These are phyloP conservation scores for Kwoniella heveanensis DNA, from an alignment of 768 basidiomycete genomes.

Conservation along the genomic window DNA sequence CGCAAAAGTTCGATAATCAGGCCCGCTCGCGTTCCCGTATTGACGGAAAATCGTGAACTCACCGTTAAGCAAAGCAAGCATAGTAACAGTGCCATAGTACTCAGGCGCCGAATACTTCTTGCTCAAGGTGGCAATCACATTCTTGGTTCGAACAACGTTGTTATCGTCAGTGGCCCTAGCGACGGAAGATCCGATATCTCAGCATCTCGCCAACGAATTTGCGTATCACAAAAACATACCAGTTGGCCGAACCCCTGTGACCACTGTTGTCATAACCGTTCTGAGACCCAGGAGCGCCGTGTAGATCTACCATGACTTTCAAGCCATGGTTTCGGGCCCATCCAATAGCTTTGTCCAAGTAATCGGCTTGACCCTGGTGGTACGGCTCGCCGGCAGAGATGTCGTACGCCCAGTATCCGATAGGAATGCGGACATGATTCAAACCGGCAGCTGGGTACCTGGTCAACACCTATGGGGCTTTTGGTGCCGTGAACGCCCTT, in stretches of 20 bases:
- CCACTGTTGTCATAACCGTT: conserved; percentile 55
- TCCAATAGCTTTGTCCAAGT: conserved; percentile 53
- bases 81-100: conserved; percentile 53
- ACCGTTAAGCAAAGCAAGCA: conserved; percentile 50
- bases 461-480: background rate
- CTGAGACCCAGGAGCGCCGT: conserved; percentile 54
- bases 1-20: background rate
- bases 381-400: conserved; percentile 51
- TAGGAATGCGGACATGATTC: conserved; percentile 54
- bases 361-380: conserved; percentile 50
- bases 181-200: background rate
- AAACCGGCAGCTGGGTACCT: conserved; percentile 24
- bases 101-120: conserved; percentile 49
- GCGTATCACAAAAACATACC: conserved; percentile 27
- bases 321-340: conserved; percentile 53
- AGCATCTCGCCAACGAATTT: background rate
- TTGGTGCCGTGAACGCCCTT: background rate
- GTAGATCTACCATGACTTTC: conserved; percentile 54
- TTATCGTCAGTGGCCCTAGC: conserved; percentile 31
- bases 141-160: conserved; percentile 49
- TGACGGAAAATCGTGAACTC: background rate
- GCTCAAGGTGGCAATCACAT: conserved; percentile 39
- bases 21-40: background rate
- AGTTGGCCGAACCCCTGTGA: conserved; percentile 41
- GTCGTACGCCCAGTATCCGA: conserved; percentile 55